A percentile compares a stretch with the other conserved stretches of the same genome.
These are phyloP conservation scores for Gastrolobium bilobum DNA, from an alignment of 306 rosid species.

Conservation along the genomic window DNA sequence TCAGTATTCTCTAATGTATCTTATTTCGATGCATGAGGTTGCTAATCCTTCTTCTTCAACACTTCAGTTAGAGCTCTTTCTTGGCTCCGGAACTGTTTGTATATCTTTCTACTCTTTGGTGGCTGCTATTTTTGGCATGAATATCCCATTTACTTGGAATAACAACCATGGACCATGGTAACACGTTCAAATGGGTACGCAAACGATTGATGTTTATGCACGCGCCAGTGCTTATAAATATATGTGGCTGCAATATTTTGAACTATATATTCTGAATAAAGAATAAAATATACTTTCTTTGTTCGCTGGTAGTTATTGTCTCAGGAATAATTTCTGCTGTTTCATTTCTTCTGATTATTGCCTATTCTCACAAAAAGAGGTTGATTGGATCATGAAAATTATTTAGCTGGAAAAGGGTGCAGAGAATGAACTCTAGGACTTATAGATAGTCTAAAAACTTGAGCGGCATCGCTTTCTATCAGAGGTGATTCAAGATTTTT, in stretches of 20 bases:
- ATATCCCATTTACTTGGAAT: constrained; percentile 87
- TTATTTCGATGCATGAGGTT: constrained; percentile 6
- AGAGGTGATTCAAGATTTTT: constrained; percentile 30
- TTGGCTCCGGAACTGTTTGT: constrained; percentile 82
- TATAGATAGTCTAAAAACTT: background rate
- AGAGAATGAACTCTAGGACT: constrained; percentile 29
- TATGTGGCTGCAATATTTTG: constrained; percentile 19
- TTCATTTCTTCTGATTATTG: constrained; percentile 53
- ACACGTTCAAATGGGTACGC: constrained; percentile 91
- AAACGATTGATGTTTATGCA: background rate
- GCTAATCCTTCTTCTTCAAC: constrained; percentile 26
- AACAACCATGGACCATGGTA: constrained; percentile 45
- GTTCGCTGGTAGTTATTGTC: constrained; percentile 67
- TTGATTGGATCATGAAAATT: constrained; percentile 73
- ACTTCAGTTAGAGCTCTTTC: constrained; percentile 89
- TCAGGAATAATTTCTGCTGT: constrained; percentile 54
- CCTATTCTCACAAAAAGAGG: constrained; percentile 79
- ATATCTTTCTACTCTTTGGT: constrained; percentile 74
- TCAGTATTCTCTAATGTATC: constrained; percentile 12
- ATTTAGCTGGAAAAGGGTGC: constrained; percentile 32
- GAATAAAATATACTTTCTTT: constrained; percentile 22
- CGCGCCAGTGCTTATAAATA: too few species aligned
- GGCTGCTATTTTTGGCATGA: constrained; percentile 83
- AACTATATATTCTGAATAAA: background rate
- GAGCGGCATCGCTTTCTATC: background rate